Evolutionary conservation across 2,329 filamentous ascomycete species (phyloP), one percentile per base, ranked within the genome.

Genomic region (Aschersonia sp.): DNA sequence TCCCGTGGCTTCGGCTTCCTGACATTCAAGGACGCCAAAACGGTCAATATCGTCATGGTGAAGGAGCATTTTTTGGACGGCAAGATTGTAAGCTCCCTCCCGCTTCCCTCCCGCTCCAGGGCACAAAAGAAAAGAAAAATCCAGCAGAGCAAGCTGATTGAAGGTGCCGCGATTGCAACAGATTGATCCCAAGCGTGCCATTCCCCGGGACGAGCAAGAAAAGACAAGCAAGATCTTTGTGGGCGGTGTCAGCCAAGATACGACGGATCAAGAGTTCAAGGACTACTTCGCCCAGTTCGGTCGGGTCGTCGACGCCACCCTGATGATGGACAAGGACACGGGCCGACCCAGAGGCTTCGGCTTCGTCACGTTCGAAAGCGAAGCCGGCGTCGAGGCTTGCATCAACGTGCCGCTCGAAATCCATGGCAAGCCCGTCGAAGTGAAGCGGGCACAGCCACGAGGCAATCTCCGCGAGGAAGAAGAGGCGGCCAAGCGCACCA

Each of bases 291-390:
- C 85, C 59, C 87, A 95, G 59, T 98, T 97, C 58, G 92, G 92
- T 31, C 83, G 90, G 51, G 92, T 98, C 22, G 83, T 98, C 40
- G 92, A 98, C 66, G 92, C 92, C 2, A 98, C 92, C 0, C 79
- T 98, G 2, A 98, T 98, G 92, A 98, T 98, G 81, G 92, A 98
- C 64, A 98, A 98, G 67, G 92, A 98, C 64, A 98, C 92, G 1
- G 92, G 92, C n/a, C 80, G 92, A 41, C 92, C 92, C 3, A 78
- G 92, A 60, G 92, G 92, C 2, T 98, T 98, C 59, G 92, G 92
- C 11, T 98, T 98, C 63, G 92, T 98, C 47, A 98, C 92, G 0
- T 98, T 98, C 57, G 92, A 98, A 66, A 94, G 83, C 55, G 92
- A 98, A 59, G 82, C 87, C 12, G 92, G 92, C 14, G 92, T 98